Percentiles rank a stretch among this genome's conserved stretches.
These are phyloP conservation scores for Kwoniella europaea DNA, from an alignment of 768 basidiomycete genomes.

Conservation along the genomic window DNA sequence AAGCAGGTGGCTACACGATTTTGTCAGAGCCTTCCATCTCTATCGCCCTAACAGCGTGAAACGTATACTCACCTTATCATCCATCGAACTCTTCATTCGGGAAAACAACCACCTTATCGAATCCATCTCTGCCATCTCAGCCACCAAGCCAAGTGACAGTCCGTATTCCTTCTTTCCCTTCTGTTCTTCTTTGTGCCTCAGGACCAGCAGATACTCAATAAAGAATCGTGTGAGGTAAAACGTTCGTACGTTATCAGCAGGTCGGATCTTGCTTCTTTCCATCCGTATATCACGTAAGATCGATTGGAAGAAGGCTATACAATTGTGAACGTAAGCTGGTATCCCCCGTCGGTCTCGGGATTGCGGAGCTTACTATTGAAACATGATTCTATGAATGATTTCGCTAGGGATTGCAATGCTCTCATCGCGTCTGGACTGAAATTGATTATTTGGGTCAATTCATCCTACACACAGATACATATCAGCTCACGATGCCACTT, in stretches of 20 bases:
- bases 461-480: conserved; percentile 34
- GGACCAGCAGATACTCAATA: conserved; percentile 80
- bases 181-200: conserved; percentile 58
- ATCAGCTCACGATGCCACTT: neutral
- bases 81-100: conserved; percentile 84
- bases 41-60: neutral
- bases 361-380: conserved; percentile 76
- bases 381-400: conserved; percentile 75
- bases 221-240: conserved; percentile 89
- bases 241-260: conserved; percentile 89
- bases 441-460: conserved; percentile 35
- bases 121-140: conserved; percentile 80
- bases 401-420: conserved; percentile 70
- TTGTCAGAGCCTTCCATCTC: neutral
- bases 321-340: conserved; percentile 1
- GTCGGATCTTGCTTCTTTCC: conserved; percentile 88
- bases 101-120: conserved; percentile 90
- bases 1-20: conserved; percentile 75
- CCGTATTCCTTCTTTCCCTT: conserved; percentile 8
- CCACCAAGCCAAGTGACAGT: conserved; percentile 63
- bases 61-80: conserved; percentile 73
- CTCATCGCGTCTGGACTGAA: conserved; percentile 57
- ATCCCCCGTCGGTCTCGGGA: conserved; percentile 10
- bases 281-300: conserved; percentile 91
- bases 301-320: conserved; percentile 77